These are phyloP conservation scores for Umbelopsis sp. DNA, from an alignment of 192 early-diverging fungal species.

Conservation along the genomic window DNA sequence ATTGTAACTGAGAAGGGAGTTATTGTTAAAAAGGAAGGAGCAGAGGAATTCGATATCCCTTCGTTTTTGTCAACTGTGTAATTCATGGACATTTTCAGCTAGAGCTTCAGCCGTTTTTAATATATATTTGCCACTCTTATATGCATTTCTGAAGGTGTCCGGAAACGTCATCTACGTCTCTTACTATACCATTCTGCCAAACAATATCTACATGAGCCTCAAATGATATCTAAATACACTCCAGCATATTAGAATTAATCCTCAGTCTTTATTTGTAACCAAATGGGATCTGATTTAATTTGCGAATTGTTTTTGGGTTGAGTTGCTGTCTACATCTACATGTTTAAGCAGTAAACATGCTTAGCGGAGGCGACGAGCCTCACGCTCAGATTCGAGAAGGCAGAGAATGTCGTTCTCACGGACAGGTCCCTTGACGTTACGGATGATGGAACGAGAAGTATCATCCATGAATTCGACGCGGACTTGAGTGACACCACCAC, in stretches of 20 bases:
- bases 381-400: conserved; percentile 98
- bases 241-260: background rate
- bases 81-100: background rate
- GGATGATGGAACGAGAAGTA: conserved; percentile 92
- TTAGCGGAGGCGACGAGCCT: conserved; percentile 98
- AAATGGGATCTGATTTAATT: conserved; percentile 19
- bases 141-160: background rate
- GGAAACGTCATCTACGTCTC: background rate
- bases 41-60: conserved; percentile 55
- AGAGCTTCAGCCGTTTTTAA: background rate
- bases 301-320: background rate
- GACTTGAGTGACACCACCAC: conserved; percentile 99
- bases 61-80: conserved; percentile 31
- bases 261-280: conserved; percentile 21
- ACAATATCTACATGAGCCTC: background rate
- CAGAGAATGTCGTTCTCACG: conserved; percentile 94
- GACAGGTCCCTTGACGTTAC: conserved; percentile 99
- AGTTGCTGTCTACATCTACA: conserved; percentile 10
- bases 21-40: conserved; percentile 52
- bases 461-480: conserved; percentile 99
- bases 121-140: background rate
- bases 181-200: background rate
- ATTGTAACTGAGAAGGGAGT: conserved; percentile 94
- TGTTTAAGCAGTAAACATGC: conserved; percentile 1
- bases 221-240: too few relatives aligned